phyloP scores from a whole-genome alignment of 2,329 filamentous ascomycete genomes.

The Ilyonectria robusta region DNA sequence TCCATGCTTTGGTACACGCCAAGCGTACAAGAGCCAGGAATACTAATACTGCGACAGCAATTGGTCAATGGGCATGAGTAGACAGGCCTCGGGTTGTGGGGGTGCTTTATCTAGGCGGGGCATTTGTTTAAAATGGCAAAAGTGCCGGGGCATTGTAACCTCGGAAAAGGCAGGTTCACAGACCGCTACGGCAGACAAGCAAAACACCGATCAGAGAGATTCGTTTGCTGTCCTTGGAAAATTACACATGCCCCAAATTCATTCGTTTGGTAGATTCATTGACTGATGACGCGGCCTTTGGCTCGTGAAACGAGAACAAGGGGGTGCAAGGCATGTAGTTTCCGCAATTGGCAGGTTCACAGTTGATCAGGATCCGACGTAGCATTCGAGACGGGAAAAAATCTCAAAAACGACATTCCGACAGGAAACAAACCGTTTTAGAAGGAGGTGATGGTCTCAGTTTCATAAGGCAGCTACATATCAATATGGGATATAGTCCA shows the following conservation, averaged over 20 bases:
- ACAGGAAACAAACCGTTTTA: too few species aligned
- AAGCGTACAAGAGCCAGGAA: slow-evolving; percentile 8
- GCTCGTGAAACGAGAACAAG: slow-evolving; percentile 7
- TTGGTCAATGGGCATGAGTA: slow-evolving; percentile 4
- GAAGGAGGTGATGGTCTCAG: too few species aligned
- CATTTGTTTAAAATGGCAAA: neutral
- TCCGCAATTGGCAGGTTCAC: too few species aligned
- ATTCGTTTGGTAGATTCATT: neutral
- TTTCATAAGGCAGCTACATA: too few species aligned
- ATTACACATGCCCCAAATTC: neutral
- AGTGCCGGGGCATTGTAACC: slow-evolving; percentile 3
- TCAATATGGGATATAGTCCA: too few species aligned
- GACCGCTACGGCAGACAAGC: slow-evolving; percentile 4
- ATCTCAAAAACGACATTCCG: too few species aligned
- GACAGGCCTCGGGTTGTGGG: neutral
- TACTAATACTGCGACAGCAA: slow-evolving; percentile 12
- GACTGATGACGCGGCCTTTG: slow-evolving; percentile 19
- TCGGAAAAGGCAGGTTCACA: neutral
- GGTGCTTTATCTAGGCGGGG: slow-evolving; percentile 2
- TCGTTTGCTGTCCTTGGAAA: neutral
- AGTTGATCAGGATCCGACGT: too few species aligned
- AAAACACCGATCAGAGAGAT: neutral
- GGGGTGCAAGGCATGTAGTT: neutral
- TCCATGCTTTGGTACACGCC: neutral
- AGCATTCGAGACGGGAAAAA: too few species aligned